Conservation (phyloP, 2,329 filamentous ascomycete species). For the Talaromyces sp. region DNA sequence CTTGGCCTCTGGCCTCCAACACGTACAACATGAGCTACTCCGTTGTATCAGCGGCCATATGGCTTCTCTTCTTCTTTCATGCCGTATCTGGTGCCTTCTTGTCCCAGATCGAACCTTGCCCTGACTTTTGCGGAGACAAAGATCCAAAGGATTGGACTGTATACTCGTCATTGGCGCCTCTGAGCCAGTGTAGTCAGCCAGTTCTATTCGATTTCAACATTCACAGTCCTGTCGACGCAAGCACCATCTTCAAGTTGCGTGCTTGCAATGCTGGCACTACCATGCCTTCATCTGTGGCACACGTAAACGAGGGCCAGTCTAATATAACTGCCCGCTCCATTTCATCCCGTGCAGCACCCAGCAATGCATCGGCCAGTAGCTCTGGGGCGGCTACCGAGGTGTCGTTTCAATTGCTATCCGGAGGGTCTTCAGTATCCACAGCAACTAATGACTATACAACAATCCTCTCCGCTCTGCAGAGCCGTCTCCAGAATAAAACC, state of each 20-base stretch:
- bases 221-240: neutral
- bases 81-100: neutral
- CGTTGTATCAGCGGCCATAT: neutral
- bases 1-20: neutral
- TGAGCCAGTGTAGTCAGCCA: slow-evolving; percentile 5
- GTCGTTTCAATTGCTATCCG: neutral
- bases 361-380: neutral
- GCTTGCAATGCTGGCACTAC: slow-evolving; percentile 6
- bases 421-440: neutral
- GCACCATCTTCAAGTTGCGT: neutral
- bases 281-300: slow-evolving; percentile 2
- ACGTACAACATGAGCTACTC: neutral
- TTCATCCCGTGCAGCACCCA: neutral
- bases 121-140: slow-evolving; percentile 7
- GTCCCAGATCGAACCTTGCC: neutral
- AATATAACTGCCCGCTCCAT: neutral
- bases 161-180: slow-evolving; percentile 6
- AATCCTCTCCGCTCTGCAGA: neutral
- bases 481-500: neutral
- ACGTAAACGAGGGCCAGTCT: neutral
- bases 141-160: neutral
- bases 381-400: neutral
- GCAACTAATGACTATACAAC: neutral
- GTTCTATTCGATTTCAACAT: slow-evolving; percentile 3
- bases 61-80: neutral